Conservation (phyloP, 768 basidiomycete genomes). For the Tephrocybe sp. region DNA sequence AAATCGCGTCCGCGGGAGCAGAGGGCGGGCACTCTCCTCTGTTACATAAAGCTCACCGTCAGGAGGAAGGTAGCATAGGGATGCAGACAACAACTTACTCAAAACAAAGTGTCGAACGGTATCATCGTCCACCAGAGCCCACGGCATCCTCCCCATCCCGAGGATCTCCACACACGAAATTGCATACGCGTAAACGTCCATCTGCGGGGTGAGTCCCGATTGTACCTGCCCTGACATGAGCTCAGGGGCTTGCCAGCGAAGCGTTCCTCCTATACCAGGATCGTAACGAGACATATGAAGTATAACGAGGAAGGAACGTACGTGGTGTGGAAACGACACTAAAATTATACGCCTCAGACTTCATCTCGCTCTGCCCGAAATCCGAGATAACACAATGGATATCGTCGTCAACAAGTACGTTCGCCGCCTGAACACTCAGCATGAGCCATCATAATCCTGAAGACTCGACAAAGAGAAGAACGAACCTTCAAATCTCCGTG, state of each 20-base stretch:
- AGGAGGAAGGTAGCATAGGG: background rate
- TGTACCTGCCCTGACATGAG: constrained; percentile 47
- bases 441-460: too few species aligned
- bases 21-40: constrained; percentile 55
- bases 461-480: background rate
- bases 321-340: constrained; percentile 50
- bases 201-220: constrained; percentile 43
- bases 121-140: constrained; percentile 51
- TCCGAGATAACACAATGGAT: constrained; percentile 74
- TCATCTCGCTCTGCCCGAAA: constrained; percentile 83
- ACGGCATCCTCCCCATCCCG: constrained; percentile 61
- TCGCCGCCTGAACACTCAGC: constrained; percentile 49
- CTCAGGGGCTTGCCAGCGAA: constrained; percentile 76
- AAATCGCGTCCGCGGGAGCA: constrained; percentile 40
- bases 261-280: constrained; percentile 57
- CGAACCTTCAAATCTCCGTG: constrained; percentile 83
- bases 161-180: constrained; percentile 67
- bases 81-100: constrained; percentile 35
- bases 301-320: constrained; percentile 27
- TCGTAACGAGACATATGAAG: background rate
- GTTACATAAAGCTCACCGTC: constrained; percentile 3
- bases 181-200: constrained; percentile 71
- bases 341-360: constrained; percentile 64
- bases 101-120: constrained; percentile 51
- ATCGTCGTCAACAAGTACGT: constrained; percentile 72